These are phyloP conservation scores for Komagataella pastoris DNA, from an alignment of 805 yeast species.

Conservation along the genomic window DNA sequence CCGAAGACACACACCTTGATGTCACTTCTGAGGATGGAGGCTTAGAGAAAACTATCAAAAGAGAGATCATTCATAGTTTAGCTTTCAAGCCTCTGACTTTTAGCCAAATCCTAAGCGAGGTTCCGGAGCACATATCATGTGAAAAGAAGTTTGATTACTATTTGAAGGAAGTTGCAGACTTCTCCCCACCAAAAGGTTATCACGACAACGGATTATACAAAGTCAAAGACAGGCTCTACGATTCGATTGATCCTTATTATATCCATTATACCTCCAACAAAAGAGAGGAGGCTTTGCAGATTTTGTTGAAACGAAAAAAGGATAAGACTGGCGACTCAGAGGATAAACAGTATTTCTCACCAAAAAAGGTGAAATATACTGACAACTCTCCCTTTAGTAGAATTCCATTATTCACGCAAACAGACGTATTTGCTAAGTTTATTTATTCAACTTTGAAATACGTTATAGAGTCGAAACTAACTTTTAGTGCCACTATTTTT, in stretches of 20 bases:
- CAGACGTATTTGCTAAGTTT: background rate
- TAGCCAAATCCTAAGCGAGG: slow-evolving; percentile 49
- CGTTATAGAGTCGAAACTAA: background rate
- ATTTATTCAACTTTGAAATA: background rate
- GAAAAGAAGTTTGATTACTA: slow-evolving; percentile 64
- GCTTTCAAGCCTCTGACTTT: slow-evolving; percentile 64
- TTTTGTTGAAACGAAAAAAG: slow-evolving; percentile 35
- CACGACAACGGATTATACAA: slow-evolving; percentile 53
- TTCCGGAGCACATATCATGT: slow-evolving; percentile 65
- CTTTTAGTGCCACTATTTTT: background rate
- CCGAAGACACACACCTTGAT: slow-evolving; percentile 50
- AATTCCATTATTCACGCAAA: background rate
- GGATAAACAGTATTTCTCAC: slow-evolving; percentile 43
- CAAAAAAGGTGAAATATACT: slow-evolving; percentile 16
- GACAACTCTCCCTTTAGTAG: background rate
- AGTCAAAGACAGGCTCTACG: slow-evolving; percentile 41
- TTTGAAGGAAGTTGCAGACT: slow-evolving; percentile 43
- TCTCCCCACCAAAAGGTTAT: slow-evolving; percentile 44
- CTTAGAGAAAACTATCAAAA: slow-evolving; percentile 34
- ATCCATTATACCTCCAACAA: slow-evolving; percentile 65
- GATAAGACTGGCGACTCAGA: slow-evolving; percentile 20
- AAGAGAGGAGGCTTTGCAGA: slow-evolving; percentile 70
- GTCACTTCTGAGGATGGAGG: slow-evolving; percentile 35
- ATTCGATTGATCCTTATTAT: slow-evolving; percentile 68
- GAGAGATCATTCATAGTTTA: slow-evolving; percentile 74